Percentiles rank a stretch among this genome's conserved stretches.
phyloP scores from a whole-genome alignment of 805 yeast genomes.

The Ogataea paradorogensis region DNA sequence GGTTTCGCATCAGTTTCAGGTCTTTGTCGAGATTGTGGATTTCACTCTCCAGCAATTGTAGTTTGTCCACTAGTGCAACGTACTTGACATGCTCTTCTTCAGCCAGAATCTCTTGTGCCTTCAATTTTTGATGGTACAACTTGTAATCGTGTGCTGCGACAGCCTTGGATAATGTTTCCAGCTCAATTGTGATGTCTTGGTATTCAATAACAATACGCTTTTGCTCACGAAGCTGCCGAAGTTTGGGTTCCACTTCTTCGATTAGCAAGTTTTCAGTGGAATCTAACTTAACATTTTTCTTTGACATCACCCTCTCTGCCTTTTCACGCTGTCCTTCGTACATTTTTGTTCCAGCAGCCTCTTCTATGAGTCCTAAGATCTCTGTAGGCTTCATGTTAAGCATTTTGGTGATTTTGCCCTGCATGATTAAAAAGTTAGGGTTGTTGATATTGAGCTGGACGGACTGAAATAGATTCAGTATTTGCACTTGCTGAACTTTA shows the following conservation, averaged over 20 bases:
- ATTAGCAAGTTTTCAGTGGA: constrained; percentile 69
- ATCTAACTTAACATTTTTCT: constrained; percentile 79
- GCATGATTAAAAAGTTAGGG: constrained; percentile 97
- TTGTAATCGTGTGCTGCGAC: constrained; percentile 76
- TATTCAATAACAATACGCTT: constrained; percentile 80
- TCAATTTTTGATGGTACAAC: constrained; percentile 38
- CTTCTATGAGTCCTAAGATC: constrained; percentile 87
- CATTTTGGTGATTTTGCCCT: constrained; percentile 96
- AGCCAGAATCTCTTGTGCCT: constrained; percentile 42
- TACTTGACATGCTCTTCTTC: constrained; percentile 41
- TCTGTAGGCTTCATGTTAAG: constrained; percentile 94
- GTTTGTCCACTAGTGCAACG: constrained; percentile 39
- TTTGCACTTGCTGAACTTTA: constrained; percentile 92
- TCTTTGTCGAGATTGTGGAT: constrained; percentile 59
- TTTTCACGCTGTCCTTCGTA: constrained; percentile 91
- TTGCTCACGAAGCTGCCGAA: constrained; percentile 75
- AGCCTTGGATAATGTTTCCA: constrained; percentile 70
- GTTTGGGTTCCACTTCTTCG: constrained; percentile 92
- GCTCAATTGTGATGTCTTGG: constrained; percentile 78
- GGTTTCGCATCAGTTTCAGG: constrained; percentile 47
- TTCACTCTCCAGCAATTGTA: constrained; percentile 51
- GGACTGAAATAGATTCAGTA: constrained; percentile 84
- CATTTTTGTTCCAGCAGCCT: constrained; percentile 97
- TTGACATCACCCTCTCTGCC: constrained; percentile 87
- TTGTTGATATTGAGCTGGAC: constrained; percentile 95